Evolutionary conservation across 2,329 filamentous ascomycete genomes (phyloP).

Genomic region (Ramichloridium luteum): DNA sequence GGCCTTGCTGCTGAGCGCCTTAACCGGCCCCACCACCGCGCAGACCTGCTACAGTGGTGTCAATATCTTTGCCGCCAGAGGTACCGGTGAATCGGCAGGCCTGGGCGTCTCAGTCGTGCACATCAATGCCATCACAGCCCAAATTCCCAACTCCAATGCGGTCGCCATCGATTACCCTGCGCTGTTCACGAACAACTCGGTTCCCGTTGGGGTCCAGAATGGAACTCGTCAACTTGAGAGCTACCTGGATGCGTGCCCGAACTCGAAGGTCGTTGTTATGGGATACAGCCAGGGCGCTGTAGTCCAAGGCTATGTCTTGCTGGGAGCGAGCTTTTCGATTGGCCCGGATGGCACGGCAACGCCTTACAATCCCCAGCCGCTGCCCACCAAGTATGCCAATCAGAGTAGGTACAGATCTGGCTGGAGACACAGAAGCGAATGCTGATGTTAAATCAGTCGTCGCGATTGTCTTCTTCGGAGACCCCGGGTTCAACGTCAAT

Average conservation of each 20-base stretch:
- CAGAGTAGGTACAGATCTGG: not conserved
- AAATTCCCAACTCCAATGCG: not conserved
- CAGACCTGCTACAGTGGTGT: too few species aligned
- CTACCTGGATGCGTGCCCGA: constrained; percentile 30
- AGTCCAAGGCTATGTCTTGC: constrained; percentile 17
- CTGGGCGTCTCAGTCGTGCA: not conserved
- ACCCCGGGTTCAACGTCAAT: not conserved
- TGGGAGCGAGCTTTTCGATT: constrained; percentile 22
- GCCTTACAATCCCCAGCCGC: not conserved
- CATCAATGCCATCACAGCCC: not conserved
- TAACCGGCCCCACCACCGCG: too few species aligned
- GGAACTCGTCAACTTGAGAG: constrained; percentile 29
- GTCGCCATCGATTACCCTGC: not conserved
- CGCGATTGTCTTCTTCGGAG: not conserved
- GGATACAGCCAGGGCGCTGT: constrained; percentile 34
- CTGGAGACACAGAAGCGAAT: too few species aligned
- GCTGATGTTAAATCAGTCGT: too few species aligned
- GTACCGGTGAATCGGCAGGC: constrained; percentile 4
- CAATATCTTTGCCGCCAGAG: constrained; percentile 6
- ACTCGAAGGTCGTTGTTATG: constrained; percentile 30
- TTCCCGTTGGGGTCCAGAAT: constrained; percentile 27
- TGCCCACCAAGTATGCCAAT: not conserved
- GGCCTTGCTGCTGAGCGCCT: too few species aligned
- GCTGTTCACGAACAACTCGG: constrained; percentile 18
- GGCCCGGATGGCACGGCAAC: not conserved